Evolutionary conservation across 805 yeast species (phyloP), one percentile per base, ranked within the genome.

Genomic region (Teunomyces aglyptinius): DNA sequence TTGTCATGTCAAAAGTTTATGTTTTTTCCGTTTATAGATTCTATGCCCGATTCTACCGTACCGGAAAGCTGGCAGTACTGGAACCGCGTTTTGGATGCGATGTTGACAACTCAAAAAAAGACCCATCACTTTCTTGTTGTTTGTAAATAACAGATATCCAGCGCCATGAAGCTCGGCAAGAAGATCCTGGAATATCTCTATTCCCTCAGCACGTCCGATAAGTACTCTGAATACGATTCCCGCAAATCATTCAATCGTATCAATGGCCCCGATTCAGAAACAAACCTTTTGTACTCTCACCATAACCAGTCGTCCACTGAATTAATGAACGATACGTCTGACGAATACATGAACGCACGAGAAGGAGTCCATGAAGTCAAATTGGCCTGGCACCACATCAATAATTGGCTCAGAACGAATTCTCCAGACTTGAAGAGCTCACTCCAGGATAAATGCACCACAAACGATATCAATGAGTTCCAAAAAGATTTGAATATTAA

Each of bases 331-430:
- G 54, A 46, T 18, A 76, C 52, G 49, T 70, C 61, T 49, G 75
- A 61, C 46, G 77, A 52, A 56, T 56, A 61, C 15, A 59, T 59
- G 11, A 63, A 61, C 28, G 45, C 20, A 57, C 67, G 62, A 13
- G 86, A 81, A 38, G 96, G 95, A 41, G 84, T 86, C 20, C 82
- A 92, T 45, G 89, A 91, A 51, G 73, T 79, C 1, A 73, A 85
- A 31, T 78, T 83, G 18, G 86, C 97, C 10, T 92, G 98, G 98
- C 78, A 86, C 51, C 91, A 91, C 58, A 82, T 92, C 48, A 92
- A 88, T 54, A 73, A 81, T 15, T 92, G 97, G 97, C 72, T 92
- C 15, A 76, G 79, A 29, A 80, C 81, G 46, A 78, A 89, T 64
- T 85, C 84, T 53, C 87, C 94, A 1, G 99, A 92, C 66, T 71